phyloP scores from a whole-genome alignment of 495 filamentous ascomycete species.

The Ramalina intermedia region DNA sequence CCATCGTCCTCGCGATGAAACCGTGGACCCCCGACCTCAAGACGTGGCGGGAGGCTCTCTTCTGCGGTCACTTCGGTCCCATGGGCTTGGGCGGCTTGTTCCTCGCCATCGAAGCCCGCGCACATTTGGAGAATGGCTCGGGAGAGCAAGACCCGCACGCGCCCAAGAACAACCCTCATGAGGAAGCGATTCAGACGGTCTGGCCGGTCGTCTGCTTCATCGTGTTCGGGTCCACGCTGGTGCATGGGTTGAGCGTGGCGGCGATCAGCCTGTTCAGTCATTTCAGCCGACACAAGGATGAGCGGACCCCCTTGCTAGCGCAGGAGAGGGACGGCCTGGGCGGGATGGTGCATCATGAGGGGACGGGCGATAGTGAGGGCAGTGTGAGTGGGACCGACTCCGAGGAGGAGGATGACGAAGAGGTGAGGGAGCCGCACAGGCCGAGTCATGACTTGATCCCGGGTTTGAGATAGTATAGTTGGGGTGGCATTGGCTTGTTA shows the following conservation, averaged over 20 bases:
- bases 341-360: conserved; percentile 30
- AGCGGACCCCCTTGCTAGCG: conserved; percentile 27
- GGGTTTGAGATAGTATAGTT: no score
- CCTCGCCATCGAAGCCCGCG: conserved; percentile 35
- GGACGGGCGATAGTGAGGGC: conserved; percentile 21
- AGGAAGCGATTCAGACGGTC: conserved; percentile 24
- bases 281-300: conserved; percentile 21
- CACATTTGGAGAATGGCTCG: conserved; percentile 27
- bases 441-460: no score
- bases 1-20: conserved; percentile 29
- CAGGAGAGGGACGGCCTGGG: conserved; percentile 26
- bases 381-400: conserved; percentile 14
- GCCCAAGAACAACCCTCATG: conserved; percentile 16
- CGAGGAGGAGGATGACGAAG: neutral
- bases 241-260: conserved; percentile 32
- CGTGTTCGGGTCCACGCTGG: conserved; percentile 30
- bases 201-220: conserved; percentile 37
- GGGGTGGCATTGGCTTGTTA: no score
- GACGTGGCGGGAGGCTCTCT: conserved; percentile 33
- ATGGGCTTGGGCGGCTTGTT: conserved; percentile 39
- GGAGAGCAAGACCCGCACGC: conserved; percentile 22
- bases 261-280: conserved; percentile 29
- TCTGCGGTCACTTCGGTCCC: conserved; percentile 37
- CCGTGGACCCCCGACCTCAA: conserved; percentile 27
- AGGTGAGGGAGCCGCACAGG: no score